Conservation (phyloP, 2,329 filamentous ascomycete species). For the Monascus ruber region DNA sequence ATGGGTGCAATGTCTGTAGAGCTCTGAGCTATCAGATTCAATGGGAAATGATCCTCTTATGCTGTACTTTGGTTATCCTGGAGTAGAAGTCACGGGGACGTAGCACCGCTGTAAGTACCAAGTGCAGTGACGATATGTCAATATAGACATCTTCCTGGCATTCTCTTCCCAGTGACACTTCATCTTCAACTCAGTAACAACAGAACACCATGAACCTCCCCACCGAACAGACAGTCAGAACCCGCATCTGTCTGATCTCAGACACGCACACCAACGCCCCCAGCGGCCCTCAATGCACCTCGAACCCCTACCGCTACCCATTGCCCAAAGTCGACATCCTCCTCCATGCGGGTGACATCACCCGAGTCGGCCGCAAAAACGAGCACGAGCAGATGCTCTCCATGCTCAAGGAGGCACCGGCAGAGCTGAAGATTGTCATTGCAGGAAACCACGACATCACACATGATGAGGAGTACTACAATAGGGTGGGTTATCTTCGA, state of each 20-base stretch:
- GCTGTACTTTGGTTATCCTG: slow-evolving; percentile 9
- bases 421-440: slow-evolving; percentile 50
- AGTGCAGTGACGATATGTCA: no score
- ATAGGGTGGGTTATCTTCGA: slow-evolving; percentile 12
- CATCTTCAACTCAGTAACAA: background rate
- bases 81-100: no score
- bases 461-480: slow-evolving; percentile 42
- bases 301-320: slow-evolving; percentile 27
- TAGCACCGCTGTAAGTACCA: no score
- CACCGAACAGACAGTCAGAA: slow-evolving; percentile 18
- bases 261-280: slow-evolving; percentile 29
- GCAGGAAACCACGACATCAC: slow-evolving; percentile 53
- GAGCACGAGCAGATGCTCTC: slow-evolving; percentile 39
- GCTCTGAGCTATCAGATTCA: slow-evolving; percentile 26
- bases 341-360: slow-evolving; percentile 50
- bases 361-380: slow-evolving; percentile 35
- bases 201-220: slow-evolving; percentile 4
- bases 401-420: slow-evolving; percentile 38
- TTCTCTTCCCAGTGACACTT: background rate
- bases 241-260: slow-evolving; percentile 32
- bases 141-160: no score
- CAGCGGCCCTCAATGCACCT: slow-evolving; percentile 7
- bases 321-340: slow-evolving; percentile 43
- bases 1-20: slow-evolving; percentile 27
- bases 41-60: slow-evolving; percentile 23